Base-by-base conservation (phyloP, 1,139 yeast genomes). In the Nakaseomyces bracarensis region DNA sequence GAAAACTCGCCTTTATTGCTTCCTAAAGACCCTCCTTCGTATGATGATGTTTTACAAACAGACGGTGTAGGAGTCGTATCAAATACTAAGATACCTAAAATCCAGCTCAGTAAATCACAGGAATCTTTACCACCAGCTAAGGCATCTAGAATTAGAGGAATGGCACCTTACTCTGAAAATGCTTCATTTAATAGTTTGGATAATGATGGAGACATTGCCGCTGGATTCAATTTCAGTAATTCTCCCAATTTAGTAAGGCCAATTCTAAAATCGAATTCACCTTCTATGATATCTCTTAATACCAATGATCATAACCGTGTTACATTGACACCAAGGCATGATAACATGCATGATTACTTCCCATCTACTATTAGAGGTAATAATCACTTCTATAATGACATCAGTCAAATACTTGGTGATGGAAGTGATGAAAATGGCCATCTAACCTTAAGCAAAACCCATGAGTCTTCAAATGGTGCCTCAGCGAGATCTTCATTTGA, bases 21-120 rank as follows among this genome's bases (percentile, higher is more conserved):
- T 3, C 75, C 76, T 29, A 49, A 36, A 26, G 47, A 57, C 23
- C 71, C 71, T 6, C 71, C 70, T 9, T 44, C 61, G 2, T 67
- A 66, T 47, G 53, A 46, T 11, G 67, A 63, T 9, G 55, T 55
- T 18, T 38, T 61, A 37, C 44, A 33, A 20, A 33, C 25, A 4
- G 36, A 50, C 28, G 49, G 51, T 19, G 60, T 55, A 31, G 53
- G 46, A 29, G 36, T 39, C 10, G 18, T 18, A 18, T 15, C 36
- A 2, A 33, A 21, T 5, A 26, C 44, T 8, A 44, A 40, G 8
- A 18, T 49, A 10, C 62, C 62, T 27, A 44, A 44, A 10, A 48
- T 54, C 9, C 47, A 48, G 4, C 37, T 55, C 8, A 51, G 54
- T 20, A 48, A 49, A 41, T 48, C 60, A 4, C 55, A 55, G 9